A percentile compares a stretch with the other conserved stretches of the same genome.
phyloP scores from a whole-genome alignment of 2,329 filamentous ascomycete genomes.

The Hypoxylon sp. region DNA sequence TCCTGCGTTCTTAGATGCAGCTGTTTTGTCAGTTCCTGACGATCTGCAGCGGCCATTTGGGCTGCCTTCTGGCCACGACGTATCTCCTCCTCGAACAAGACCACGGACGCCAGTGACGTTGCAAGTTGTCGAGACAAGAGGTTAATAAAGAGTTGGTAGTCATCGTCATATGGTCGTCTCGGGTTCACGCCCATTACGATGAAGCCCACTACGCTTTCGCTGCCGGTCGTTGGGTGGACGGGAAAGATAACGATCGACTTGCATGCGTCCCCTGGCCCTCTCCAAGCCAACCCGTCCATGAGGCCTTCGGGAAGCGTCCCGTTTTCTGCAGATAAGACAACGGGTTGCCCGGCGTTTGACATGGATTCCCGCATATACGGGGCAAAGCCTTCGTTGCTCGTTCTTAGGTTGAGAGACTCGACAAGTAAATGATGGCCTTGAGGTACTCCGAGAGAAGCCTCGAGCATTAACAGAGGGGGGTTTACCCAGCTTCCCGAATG shows the following conservation, averaged over 20 bases:
- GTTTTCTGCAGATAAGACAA: conserved; percentile 75
- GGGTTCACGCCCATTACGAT: conserved; percentile 84
- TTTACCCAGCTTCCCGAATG: conserved; percentile 75
- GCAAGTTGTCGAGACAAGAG: conserved; percentile 80
- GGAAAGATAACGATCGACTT: conserved; percentile 81
- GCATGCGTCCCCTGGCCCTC: conserved; percentile 79
- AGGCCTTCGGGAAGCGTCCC: conserved; percentile 74
- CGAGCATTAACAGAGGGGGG: conserved; percentile 75
- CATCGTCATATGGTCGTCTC: conserved; percentile 81
- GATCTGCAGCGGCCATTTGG: conserved; percentile 79
- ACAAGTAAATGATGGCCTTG: conserved; percentile 72
- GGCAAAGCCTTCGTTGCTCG: conserved; percentile 79
- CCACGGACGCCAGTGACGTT: conserved; percentile 84
- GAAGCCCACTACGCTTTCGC: conserved; percentile 81
- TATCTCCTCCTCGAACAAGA: conserved; percentile 87
- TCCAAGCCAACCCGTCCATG: conserved; percentile 75
- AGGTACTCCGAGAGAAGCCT: conserved; percentile 78
- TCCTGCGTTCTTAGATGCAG: conserved; percentile 74
- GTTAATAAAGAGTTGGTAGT: conserved; percentile 83
- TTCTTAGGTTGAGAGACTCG: conserved; percentile 74
- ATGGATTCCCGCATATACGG: conserved; percentile 83
- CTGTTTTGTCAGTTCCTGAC: conserved; percentile 82
- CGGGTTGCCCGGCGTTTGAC: conserved; percentile 71
- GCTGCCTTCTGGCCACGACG: conserved; percentile 79
- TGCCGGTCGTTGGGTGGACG: conserved; percentile 79